These are phyloP conservation scores for Sporisorium scitamineum DNA, from an alignment of 1,284 basidiomycete species.

Conservation along the genomic window DNA sequence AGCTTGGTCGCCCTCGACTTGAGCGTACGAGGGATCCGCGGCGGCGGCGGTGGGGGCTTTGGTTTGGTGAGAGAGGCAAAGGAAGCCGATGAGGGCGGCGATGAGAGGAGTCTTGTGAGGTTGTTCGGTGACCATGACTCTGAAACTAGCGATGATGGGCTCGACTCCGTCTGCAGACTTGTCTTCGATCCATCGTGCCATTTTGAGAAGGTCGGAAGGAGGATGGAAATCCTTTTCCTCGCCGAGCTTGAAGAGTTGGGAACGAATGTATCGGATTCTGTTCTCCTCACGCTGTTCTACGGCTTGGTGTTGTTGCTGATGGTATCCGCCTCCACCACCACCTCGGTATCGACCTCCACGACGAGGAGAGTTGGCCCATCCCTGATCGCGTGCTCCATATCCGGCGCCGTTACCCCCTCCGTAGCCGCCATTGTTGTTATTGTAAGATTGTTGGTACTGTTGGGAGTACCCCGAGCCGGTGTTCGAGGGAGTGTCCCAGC, in stretches of 20 bases:
- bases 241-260: slow-evolving; percentile 56
- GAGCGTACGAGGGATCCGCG: neutral
- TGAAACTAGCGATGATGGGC: slow-evolving; percentile 53
- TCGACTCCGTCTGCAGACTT: slow-evolving; percentile 44
- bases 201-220: slow-evolving; percentile 55
- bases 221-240: slow-evolving; percentile 58
- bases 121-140: slow-evolving; percentile 63
- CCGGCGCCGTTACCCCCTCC: neutral
- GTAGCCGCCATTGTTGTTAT: slow-evolving; percentile 8
- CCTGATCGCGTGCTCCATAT: slow-evolving; percentile 25
- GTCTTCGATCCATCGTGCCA: slow-evolving; percentile 60
- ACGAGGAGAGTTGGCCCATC: slow-evolving; percentile 44
- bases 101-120: slow-evolving; percentile 58
- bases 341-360: slow-evolving; percentile 32
- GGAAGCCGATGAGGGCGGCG: slow-evolving; percentile 64
- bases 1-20: slow-evolving; percentile 9
- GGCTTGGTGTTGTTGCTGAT: slow-evolving; percentile 26
- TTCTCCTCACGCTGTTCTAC: slow-evolving; percentile 48
- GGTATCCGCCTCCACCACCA: slow-evolving; percentile 18
- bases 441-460: slow-evolving; percentile 20
- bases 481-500: slow-evolving; percentile 24
- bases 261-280: slow-evolving; percentile 40
- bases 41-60: slow-evolving; percentile 8
- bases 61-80: slow-evolving; percentile 50
- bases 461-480: slow-evolving; percentile 6